Percentiles rank a stretch among this genome's conserved stretches.
phyloP scores from a whole-genome alignment of 805 yeast species.

The Barnettozyma wickerhamii region DNA sequence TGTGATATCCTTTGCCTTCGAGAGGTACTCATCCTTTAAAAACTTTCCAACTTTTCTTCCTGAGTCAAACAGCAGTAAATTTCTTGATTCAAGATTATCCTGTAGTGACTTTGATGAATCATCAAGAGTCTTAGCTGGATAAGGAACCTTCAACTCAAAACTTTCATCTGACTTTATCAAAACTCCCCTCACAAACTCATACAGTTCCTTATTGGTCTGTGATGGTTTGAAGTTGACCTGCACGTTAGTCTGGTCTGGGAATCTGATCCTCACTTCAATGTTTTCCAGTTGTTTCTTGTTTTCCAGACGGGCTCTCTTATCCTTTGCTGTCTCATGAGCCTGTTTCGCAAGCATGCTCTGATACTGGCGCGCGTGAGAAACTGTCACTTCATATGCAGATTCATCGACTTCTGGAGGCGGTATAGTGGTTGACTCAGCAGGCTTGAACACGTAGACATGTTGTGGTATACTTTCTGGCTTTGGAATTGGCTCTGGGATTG shows the following conservation, averaged over 20 bases:
- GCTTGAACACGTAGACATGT: conserved; percentile 23
- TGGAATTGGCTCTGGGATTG: neutral
- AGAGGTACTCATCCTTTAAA: conserved; percentile 26
- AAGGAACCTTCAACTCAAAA: conserved; percentile 42
- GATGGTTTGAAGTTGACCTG: conserved; percentile 45
- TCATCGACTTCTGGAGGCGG: conserved; percentile 28
- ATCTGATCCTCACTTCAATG: conserved; percentile 42
- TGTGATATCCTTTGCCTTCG: conserved; percentile 29
- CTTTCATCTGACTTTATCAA: conserved; percentile 26
- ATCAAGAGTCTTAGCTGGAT: conserved; percentile 38
- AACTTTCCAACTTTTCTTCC: conserved; percentile 21
- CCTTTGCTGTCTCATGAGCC: conserved; percentile 37
- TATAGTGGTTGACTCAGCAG: conserved; percentile 15
- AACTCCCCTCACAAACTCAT: conserved; percentile 26
- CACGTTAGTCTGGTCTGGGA: conserved; percentile 52
- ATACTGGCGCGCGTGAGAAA: conserved; percentile 50
- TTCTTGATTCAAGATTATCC: conserved; percentile 43
- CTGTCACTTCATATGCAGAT: conserved; percentile 39
- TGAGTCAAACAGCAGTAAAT: conserved; percentile 33
- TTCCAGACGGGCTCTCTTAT: conserved; percentile 32
- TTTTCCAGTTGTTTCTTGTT: conserved; percentile 25
- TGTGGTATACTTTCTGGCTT: conserved; percentile 16
- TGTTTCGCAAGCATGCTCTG: conserved; percentile 43
- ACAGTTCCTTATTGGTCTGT: conserved; percentile 34
- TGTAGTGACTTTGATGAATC: conserved; percentile 28